Evolutionary conservation across 1,139 yeast genomes (phyloP), one percentile per base, ranked within the genome.

Genomic region (Debaryomycetaceae sp.): DNA sequence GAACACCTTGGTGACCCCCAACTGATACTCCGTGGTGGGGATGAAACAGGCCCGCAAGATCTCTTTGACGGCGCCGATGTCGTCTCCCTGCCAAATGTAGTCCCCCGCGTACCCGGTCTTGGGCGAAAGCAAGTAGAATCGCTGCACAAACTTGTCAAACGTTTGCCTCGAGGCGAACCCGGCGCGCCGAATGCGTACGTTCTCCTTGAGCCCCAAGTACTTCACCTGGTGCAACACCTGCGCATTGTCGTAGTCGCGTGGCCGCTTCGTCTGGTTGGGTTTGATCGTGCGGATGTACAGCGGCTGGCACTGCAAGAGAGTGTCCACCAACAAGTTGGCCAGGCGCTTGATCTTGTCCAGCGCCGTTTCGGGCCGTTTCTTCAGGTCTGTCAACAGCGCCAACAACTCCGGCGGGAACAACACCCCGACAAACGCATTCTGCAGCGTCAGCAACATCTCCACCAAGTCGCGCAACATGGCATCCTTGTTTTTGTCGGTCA

Each of bases 91-190:
- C 96, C 96, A 93, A 31, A 85, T 89, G 51, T 84, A 93, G 46
- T 93, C 98, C 56, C 99, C 98, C 3, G 98, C 99, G 59, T 93
- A 93, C 4, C 96, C 93, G 21, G 97, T 89, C 43, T 79, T 75
- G 3, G 89, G 77, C 1, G 97, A 88, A 32, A 93, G 66, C 34
- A 93, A 61, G 55, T 86, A 91, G 55, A 93, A 93, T 49, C 98
- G 71, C 59, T 93, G 96, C n/a, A 88, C 96, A 53, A 93, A 93
- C 56, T 89, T 88, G 36, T 91, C 97, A 60, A 89, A 93, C 0
- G 96, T 85, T 41, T 95, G 95, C 61, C 99, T 81, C 51, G 89
- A 91, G 2, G 99, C 98, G 59, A 93, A 93, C 31, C 99, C 99
- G 0, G 99, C 98, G 65, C 98, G 83, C 65, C 98, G 78, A 44